phyloP scores from a whole-genome alignment of 75 land plant species.

The Larix kaempferi region DNA sequence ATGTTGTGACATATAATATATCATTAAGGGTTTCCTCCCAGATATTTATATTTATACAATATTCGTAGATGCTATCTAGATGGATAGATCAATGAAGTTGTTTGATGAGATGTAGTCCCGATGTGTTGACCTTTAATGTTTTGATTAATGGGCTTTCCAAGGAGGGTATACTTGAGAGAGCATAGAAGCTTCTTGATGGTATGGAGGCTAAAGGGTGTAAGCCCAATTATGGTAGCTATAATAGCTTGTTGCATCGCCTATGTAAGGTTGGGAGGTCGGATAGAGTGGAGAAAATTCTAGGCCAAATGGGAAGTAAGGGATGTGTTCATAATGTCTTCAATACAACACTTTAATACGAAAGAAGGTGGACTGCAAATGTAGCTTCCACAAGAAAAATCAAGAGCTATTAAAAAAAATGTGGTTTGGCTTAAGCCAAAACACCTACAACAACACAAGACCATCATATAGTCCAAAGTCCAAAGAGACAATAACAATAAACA shows the following conservation, averaged over 20 bases:
- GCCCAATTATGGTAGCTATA: conserved; percentile 57
- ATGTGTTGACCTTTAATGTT: conserved; percentile 55
- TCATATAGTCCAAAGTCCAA: too few species aligned
- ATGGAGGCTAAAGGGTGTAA: conserved; percentile 42
- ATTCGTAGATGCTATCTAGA: conserved; percentile 45
- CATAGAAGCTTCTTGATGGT: conserved; percentile 28
- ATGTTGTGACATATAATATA: conserved; percentile 46
- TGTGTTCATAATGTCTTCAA: too few species aligned
- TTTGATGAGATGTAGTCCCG: conserved; percentile 59
- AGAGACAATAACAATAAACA: too few species aligned
- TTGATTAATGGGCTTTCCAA: conserved; percentile 56
- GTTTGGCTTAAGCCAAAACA: too few species aligned
- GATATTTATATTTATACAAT: conserved; percentile 53
- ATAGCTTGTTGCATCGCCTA: conserved; percentile 44
- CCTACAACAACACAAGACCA: too few species aligned
- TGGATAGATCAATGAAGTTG: conserved; percentile 44
- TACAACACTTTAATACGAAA: too few species aligned
- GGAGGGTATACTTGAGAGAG: conserved; percentile 53
- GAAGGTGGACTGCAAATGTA: too few species aligned
- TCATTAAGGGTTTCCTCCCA: conserved; percentile 43
- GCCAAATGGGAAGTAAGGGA: too few species aligned
- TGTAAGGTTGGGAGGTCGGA: conserved; percentile 53
- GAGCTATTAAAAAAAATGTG: too few species aligned
- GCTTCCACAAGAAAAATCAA: too few species aligned
- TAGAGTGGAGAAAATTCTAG: too few species aligned